These are phyloP conservation scores for Dimargaris cristalligena DNA, from an alignment of 192 early-diverging fungal genomes.

Conservation along the genomic window DNA sequence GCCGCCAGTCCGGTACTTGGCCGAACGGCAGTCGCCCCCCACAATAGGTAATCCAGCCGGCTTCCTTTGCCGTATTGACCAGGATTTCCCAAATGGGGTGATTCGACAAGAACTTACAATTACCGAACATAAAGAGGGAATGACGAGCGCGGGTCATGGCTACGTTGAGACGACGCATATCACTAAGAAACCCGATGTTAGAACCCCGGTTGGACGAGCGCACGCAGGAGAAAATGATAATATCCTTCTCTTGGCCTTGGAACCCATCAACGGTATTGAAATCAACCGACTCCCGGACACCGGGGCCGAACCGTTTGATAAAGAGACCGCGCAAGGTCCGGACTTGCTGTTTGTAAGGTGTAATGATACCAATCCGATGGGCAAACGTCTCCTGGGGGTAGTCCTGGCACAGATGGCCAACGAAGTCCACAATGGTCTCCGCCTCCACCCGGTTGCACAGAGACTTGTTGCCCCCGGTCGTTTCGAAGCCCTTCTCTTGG, in stretches of 20 bases:
- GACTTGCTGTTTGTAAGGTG: constrained; percentile 83
- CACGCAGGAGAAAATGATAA: constrained; percentile 91
- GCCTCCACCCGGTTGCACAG: constrained; percentile 70
- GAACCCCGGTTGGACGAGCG: constrained; percentile 30
- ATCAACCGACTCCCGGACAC: constrained; percentile 55
- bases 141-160: constrained; percentile 71
- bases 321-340: constrained; percentile 51
- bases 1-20: not conserved
- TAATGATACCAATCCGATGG: constrained; percentile 67
- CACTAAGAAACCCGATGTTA: constrained; percentile 63
- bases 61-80: constrained; percentile 42
- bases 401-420: constrained; percentile 39
- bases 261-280: constrained; percentile 96
- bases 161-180: constrained; percentile 81
- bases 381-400: constrained; percentile 45
- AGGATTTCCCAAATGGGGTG: constrained; percentile 59
- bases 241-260: constrained; percentile 94
- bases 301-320: constrained; percentile 35
- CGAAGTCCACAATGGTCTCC: constrained; percentile 46
- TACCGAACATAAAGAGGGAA: constrained; percentile 69
- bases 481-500: constrained; percentile 45
- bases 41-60: constrained; percentile 16
- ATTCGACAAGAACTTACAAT: constrained; percentile 36
- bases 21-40: not conserved
- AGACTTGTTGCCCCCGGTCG: constrained; percentile 41